Evolutionary conservation across 2,329 filamentous ascomycete species (phyloP), one percentile per base, ranked within the genome.

Genomic region (Pezicula rhizophila): DNA sequence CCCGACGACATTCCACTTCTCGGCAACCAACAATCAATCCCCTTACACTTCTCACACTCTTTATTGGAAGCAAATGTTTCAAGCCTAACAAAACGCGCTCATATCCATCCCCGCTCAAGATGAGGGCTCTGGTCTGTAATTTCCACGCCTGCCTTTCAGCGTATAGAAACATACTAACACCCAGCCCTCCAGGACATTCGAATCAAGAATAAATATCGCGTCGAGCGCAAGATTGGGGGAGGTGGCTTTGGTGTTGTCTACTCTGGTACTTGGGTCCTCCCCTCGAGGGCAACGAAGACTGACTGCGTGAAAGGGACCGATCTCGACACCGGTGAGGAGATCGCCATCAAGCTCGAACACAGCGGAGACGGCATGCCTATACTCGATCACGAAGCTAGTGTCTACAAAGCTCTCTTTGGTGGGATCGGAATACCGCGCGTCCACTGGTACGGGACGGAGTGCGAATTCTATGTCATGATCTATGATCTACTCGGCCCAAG

Each of bases 151-250:
- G n/a, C n/a, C n/a, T n/a, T n/a, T n/a, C n/a, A n/a, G n/a, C n/a
- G n/a, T n/a, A n/a, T n/a, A n/a, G n/a, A n/a, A n/a, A n/a, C n/a
- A n/a, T n/a, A n/a, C n/a, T n/a, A n/a, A n/a, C n/a, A n/a, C n/a
- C n/a, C n/a, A n/a, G n/a, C n/a, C n/a, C n/a, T n/a, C n/a, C n/a
- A 97, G 92, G 93, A 99, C 82, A 84, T 99, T 65, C 90, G 93
- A 67, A 93, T 99, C 73, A 93, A 93, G 73, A 97, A 97, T 72
- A 97, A 99, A 70, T 99, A 99, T 83, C 90, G 93, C 64, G 97
- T 99, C 71, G 93, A 93, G 70, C 90, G 93, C 64, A 99, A 99
- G 81, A 99, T 99, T 66, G 93, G 93, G 62, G 96, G 90, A 61
- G 93, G 93, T 60, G 91, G 85, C 65, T 99, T 99, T 70, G 93